phyloP scores from a whole-genome alignment of 805 yeast species.

The Blastobotrys terrestris region DNA sequence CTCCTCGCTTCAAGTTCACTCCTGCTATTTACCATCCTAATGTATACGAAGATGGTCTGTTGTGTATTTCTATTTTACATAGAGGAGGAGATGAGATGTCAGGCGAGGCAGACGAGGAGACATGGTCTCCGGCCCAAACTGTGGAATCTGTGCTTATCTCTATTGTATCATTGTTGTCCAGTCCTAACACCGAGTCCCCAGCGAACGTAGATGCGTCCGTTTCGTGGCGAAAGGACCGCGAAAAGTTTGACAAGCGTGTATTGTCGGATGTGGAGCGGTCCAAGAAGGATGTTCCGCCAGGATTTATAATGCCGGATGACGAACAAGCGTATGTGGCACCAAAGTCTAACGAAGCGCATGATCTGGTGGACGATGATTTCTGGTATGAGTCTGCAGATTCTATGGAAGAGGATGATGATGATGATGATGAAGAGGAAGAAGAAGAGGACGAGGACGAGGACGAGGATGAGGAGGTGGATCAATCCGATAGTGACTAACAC shows the following conservation, averaged over 20 bases:
- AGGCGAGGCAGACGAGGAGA: slow-evolving; percentile 89
- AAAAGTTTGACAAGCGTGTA: slow-evolving; percentile 67
- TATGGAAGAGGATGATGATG: slow-evolving; percentile 45
- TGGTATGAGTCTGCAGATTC: slow-evolving; percentile 74
- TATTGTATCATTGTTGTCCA: slow-evolving; percentile 83
- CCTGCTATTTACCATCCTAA: slow-evolving; percentile 95
- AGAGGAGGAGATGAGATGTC: slow-evolving; percentile 85
- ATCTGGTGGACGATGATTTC: slow-evolving; percentile 71
- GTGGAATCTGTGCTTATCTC: slow-evolving; percentile 88
- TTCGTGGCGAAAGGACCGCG: slow-evolving; percentile 76
- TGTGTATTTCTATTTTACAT: slow-evolving; percentile 90
- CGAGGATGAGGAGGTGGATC: not conserved
- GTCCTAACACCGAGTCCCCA: slow-evolving; percentile 89
- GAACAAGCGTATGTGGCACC: slow-evolving; percentile 44
- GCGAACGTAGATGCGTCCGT: slow-evolving; percentile 96
- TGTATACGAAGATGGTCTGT: slow-evolving; percentile 86
- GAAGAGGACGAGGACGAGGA: slow-evolving; percentile 36
- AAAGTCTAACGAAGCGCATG: slow-evolving; percentile 33
- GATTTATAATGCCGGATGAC: slow-evolving; percentile 73
- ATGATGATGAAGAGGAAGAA: slow-evolving; percentile 44
- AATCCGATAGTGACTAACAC: not conserved
- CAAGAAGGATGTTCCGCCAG: slow-evolving; percentile 79
- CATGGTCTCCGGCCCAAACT: slow-evolving; percentile 73
- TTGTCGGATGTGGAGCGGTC: slow-evolving; percentile 65
- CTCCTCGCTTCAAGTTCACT: slow-evolving; percentile 87